These are phyloP conservation scores for Solanum appendiculatum DNA, from an alignment of 257 asterid genomes.

Conservation along the genomic window DNA sequence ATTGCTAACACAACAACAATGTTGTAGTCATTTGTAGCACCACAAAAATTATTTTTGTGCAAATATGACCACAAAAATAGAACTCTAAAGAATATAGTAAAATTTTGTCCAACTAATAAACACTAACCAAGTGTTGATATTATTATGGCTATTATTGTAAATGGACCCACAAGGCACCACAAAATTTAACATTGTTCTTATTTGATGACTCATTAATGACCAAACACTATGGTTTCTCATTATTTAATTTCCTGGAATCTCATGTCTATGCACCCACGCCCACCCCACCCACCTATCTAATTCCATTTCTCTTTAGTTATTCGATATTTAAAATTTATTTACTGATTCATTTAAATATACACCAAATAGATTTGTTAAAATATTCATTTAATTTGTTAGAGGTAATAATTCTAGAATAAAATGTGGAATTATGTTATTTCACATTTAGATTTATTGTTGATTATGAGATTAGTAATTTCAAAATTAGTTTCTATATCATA, in stretches of 20 bases:
- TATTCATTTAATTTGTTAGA: too few species aligned
- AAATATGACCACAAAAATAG: background rate
- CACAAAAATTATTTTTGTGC: background rate
- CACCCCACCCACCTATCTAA: too few species aligned
- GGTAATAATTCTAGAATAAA: too few species aligned
- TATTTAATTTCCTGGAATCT: background rate
- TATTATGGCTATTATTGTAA: background rate
- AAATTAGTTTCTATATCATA: too few species aligned
- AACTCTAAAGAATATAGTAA: background rate
- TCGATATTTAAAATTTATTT: background rate
- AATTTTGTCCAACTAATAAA: background rate
- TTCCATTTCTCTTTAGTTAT: too few species aligned
- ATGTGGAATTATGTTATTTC: background rate
- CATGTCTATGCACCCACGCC: background rate
- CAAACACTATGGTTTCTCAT: background rate
- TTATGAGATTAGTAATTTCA: too few species aligned
- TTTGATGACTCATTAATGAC: constrained; percentile 35
- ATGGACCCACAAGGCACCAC: background rate
- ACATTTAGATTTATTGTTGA: too few species aligned
- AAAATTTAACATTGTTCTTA: background rate
- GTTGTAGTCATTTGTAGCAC: background rate
- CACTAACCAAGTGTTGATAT: background rate
- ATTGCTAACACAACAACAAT: background rate
- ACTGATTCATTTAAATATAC: background rate
- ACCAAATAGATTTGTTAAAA: too few species aligned